These are phyloP conservation scores for Aspergillus neotritici DNA, from an alignment of 2,329 filamentous ascomycete genomes.

Conservation along the genomic window DNA sequence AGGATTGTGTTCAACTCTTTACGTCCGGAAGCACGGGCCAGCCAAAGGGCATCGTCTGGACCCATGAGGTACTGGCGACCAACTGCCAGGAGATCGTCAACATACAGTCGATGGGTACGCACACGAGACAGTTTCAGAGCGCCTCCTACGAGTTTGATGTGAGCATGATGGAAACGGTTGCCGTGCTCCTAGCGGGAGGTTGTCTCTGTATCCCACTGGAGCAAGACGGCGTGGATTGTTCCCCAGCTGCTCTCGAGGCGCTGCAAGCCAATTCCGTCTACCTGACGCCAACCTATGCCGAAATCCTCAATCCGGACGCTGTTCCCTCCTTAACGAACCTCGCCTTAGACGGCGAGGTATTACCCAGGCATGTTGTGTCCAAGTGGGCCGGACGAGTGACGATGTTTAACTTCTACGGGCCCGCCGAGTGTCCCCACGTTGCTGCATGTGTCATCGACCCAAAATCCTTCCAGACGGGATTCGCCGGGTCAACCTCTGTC, in stretches of 20 bases:
- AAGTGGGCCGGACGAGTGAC: not conserved
- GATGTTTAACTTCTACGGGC: not conserved
- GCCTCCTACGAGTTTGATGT: not conserved
- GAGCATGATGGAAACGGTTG: not conserved
- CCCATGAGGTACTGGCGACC: not conserved
- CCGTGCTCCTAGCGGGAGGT: not conserved
- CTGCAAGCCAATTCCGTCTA: not conserved
- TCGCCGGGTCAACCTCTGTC: not conserved
- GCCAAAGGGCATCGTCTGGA: not conserved
- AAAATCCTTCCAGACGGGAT: not conserved
- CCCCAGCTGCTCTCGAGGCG: not conserved
- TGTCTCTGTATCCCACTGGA: not conserved
- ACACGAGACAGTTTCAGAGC: not conserved
- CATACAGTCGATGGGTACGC: not conserved
- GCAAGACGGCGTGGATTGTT: not conserved
- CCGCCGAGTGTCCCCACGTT: not conserved
- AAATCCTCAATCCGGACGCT: not conserved
- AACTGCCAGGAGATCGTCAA: not conserved
- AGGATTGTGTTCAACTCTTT: not conserved
- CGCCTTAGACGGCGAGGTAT: not conserved
- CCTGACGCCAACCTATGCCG: not conserved
- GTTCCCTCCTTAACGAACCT: not conserved
- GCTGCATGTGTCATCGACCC: not conserved
- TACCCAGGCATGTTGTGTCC: not conserved
- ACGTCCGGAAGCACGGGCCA: not conserved